Conservation (phyloP, 306 rosid species). For the Sicyos baderoa region DNA sequence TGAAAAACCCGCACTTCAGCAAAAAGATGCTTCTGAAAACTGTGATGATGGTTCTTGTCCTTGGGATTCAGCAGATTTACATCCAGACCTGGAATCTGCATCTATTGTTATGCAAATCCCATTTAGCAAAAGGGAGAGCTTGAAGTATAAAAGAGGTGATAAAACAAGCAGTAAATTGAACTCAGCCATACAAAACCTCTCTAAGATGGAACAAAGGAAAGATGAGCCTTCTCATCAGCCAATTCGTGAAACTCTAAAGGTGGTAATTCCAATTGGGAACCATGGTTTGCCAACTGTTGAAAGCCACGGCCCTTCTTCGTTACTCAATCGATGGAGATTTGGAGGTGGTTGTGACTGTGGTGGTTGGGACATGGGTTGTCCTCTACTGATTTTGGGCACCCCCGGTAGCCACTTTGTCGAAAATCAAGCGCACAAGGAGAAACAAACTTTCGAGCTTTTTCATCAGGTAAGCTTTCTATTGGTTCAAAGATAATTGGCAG, state of each 20-base stretch:
- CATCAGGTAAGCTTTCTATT: conserved; percentile 55
- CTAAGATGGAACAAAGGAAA: conserved; percentile 35
- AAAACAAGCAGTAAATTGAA: conserved; percentile 25
- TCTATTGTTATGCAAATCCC: conserved; percentile 70
- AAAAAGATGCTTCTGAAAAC: conserved; percentile 27
- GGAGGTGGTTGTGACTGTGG: conserved; percentile 98
- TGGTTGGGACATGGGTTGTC: conserved; percentile 99
- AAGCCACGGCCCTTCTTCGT: conserved; percentile 56
- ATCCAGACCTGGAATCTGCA: conserved; percentile 57
- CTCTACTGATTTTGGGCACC: conserved; percentile 66
- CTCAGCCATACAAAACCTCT: conserved; percentile 32
- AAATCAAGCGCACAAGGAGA: conserved; percentile 42
- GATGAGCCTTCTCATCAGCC: conserved; percentile 26
- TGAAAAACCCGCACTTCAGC: conserved; percentile 38
- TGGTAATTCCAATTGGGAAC: conserved; percentile 68
- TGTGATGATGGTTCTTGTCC: conserved; percentile 32
- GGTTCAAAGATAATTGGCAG: conserved; percentile 15
- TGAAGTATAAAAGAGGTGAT: conserved; percentile 40
- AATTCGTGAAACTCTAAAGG: conserved; percentile 53
- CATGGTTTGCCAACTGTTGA: conserved; percentile 65
- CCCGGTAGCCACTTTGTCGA: conserved; percentile 42
- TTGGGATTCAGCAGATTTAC: conserved; percentile 35
- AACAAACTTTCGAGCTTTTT: conserved; percentile 51
- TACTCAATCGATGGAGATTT: conserved; percentile 70
- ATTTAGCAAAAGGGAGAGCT: conserved; percentile 47